phyloP scores from a whole-genome alignment of 2,329 filamentous ascomycete species.

The Neonectria hederae region DNA sequence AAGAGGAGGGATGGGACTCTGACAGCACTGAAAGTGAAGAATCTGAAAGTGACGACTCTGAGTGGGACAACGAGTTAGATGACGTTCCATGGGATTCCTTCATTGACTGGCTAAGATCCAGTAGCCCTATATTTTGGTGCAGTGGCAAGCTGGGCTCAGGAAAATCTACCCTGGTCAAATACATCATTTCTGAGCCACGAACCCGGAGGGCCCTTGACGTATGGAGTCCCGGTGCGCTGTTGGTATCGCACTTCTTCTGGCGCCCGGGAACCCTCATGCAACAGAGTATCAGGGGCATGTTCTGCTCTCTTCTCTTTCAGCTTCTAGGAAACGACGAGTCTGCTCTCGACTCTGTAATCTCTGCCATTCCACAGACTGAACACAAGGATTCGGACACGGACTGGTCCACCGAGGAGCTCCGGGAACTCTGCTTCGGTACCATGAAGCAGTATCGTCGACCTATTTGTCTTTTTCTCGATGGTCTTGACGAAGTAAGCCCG shows the following conservation, averaged over 20 bases:
- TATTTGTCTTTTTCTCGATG: slow-evolving; percentile 33
- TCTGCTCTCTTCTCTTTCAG: slow-evolving; percentile 3
- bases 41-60: neutral
- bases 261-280: slow-evolving; percentile 40
- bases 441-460: neutral
- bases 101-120: slow-evolving; percentile 25
- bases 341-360: neutral
- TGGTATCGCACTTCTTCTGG: slow-evolving; percentile 46
- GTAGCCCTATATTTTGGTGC: slow-evolving; percentile 40
- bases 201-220: slow-evolving; percentile 26
- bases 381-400: slow-evolving; percentile 12
- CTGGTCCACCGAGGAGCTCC: slow-evolving; percentile 23
- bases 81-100: neutral
- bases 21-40: neutral
- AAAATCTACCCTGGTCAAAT: slow-evolving; percentile 47
- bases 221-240: slow-evolving; percentile 29
- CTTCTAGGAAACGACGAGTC: neutral
- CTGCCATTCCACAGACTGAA: neutral
- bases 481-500: slow-evolving; percentile 24
- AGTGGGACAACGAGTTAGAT: neutral
- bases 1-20: neutral
- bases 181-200: slow-evolving; percentile 27
- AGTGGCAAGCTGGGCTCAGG: slow-evolving; percentile 46
- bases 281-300: slow-evolving; percentile 35
- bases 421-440: neutral